These are phyloP conservation scores for Wickerhamiella infanticola DNA, from an alignment of 1,139 yeast genomes.

Conservation along the genomic window DNA sequence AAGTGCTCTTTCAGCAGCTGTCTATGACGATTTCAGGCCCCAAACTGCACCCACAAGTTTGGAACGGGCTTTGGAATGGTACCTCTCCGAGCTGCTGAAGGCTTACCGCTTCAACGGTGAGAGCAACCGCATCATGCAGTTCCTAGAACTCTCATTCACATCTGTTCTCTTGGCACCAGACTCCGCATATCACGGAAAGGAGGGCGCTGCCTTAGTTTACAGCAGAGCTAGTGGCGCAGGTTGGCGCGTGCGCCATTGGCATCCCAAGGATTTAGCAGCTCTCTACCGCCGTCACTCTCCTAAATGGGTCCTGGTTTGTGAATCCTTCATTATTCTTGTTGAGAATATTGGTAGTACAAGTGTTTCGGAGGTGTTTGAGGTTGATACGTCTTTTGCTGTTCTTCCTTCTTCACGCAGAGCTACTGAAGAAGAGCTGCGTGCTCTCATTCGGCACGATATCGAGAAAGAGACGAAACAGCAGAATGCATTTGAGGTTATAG, in stretches of 20 bases:
- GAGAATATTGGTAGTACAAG: constrained; percentile 75
- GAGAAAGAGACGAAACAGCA: constrained; percentile 3
- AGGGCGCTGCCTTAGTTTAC: constrained; percentile 66
- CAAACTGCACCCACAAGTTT: background rate
- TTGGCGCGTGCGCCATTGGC: constrained; percentile 89
- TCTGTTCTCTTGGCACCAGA: constrained; percentile 76
- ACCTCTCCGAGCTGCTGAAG: constrained; percentile 45
- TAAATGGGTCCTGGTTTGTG: constrained; percentile 82
- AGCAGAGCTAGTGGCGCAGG: constrained; percentile 82
- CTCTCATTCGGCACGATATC: background rate
- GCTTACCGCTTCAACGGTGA: constrained; percentile 59
- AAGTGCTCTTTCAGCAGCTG: background rate
- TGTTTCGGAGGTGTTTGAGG: constrained; percentile 78
- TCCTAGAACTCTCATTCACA: constrained; percentile 79
- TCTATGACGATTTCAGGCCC: background rate
- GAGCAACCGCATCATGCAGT: constrained; percentile 66
- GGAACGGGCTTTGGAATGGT: constrained; percentile 24
- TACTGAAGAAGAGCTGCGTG: constrained; percentile 3
- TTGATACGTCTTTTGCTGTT: constrained; percentile 55
- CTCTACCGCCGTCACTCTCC: constrained; percentile 83
- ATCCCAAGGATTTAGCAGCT: constrained; percentile 44
- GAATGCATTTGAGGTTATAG: background rate
- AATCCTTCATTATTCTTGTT: constrained; percentile 72
- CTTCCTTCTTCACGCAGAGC: constrained; percentile 8
- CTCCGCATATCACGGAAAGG: constrained; percentile 70